These are phyloP conservation scores for Hypholoma sublateritium DNA, from an alignment of 768 basidiomycete species.

Conservation along the genomic window DNA sequence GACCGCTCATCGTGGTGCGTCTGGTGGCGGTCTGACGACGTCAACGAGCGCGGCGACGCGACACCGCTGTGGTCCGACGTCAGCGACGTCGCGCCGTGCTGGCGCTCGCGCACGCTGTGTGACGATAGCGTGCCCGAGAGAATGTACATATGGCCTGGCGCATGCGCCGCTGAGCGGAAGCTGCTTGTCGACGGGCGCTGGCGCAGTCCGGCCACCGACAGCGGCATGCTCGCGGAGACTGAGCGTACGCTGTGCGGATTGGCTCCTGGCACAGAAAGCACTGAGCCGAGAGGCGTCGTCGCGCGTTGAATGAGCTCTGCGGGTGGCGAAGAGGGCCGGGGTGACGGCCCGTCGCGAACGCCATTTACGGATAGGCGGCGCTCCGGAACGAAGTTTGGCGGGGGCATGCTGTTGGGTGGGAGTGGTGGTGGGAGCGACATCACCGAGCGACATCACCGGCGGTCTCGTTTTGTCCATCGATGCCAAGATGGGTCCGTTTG, in stretches of 20 bases:
- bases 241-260: slow-evolving; percentile 47
- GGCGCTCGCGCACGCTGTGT: slow-evolving; percentile 50
- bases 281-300: slow-evolving; percentile 77
- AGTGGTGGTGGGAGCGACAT: slow-evolving; percentile 84
- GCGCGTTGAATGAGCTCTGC: slow-evolving; percentile 90
- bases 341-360: slow-evolving; percentile 66
- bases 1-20: slow-evolving; percentile 48
- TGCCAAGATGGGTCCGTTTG: slow-evolving; percentile 39
- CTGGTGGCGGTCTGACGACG: slow-evolving; percentile 71
- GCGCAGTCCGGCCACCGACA: slow-evolving; percentile 62
- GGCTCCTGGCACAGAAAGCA: slow-evolving; percentile 52
- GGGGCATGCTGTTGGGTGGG: slow-evolving; percentile 68
- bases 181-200: slow-evolving; percentile 79
- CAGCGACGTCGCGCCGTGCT: slow-evolving; percentile 63
- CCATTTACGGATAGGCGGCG: slow-evolving; percentile 41
- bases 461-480: slow-evolving; percentile 77
- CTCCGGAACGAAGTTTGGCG: slow-evolving; percentile 77
- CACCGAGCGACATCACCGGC: slow-evolving; percentile 82
- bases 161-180: slow-evolving; percentile 73
- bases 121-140: slow-evolving; percentile 44
- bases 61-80: slow-evolving; percentile 58
- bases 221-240: slow-evolving; percentile 74
- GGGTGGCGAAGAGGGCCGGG: slow-evolving; percentile 89
- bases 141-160: slow-evolving; percentile 50
- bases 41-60: slow-evolving; percentile 75